phyloP scores from a whole-genome alignment of 345 rosid species.

The Odontarrhena argentea region DNA sequence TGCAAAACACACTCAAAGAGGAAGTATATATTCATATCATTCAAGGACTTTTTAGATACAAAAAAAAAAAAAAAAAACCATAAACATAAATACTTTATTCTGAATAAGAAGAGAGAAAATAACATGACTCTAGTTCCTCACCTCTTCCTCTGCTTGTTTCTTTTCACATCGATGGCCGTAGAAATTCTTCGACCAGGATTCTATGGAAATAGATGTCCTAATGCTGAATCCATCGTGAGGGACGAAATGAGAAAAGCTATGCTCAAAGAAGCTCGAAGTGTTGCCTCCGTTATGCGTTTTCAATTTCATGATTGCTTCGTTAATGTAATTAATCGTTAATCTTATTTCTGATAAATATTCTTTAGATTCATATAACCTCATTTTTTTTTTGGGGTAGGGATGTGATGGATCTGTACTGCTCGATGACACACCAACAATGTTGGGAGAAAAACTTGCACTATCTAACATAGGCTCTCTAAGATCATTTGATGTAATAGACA shows the following conservation, averaged over 20 bases:
- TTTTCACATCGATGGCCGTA: constrained; percentile 32
- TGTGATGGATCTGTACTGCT: constrained; percentile 85
- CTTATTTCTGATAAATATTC: not conserved
- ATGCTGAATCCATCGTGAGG: constrained; percentile 62
- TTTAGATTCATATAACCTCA: not conserved
- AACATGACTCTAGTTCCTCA: constrained; percentile 13
- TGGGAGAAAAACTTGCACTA: constrained; percentile 77
- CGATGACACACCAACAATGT: constrained; percentile 78
- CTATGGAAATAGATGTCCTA: constrained; percentile 66
- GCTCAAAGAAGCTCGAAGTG: constrained; percentile 69
- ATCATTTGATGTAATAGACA: constrained; percentile 69
- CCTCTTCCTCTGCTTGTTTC: constrained; percentile 26
- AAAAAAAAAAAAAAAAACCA: not conserved
- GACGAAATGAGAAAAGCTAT: constrained; percentile 54
- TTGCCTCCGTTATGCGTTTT: constrained; percentile 89
- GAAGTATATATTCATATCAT: not conserved
- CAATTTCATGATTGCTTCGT: constrained; percentile 92
- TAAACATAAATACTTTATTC: not conserved
- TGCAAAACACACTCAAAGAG: not conserved
- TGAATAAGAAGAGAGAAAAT: not conserved
- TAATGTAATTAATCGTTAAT: constrained; percentile 49
- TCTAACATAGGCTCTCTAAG: constrained; percentile 77
- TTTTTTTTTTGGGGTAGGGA: constrained; percentile 48
- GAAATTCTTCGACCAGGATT: constrained; percentile 51
- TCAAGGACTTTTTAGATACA: not conserved